Evolutionary conservation across 345 rosid genomes (phyloP).

Genomic region (Hibiscus syriacus): DNA sequence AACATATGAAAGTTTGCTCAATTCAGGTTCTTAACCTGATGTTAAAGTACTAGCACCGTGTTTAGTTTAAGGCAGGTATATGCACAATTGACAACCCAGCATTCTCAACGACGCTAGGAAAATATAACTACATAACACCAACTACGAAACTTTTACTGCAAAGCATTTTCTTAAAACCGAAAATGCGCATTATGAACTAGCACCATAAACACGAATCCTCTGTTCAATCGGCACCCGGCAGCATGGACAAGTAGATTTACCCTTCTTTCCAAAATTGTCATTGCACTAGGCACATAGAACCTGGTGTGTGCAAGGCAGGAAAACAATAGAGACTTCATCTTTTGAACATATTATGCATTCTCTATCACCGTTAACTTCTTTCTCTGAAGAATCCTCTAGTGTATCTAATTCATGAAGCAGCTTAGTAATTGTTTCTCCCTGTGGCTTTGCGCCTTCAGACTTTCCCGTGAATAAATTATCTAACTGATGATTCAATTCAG

Average conservation of each 20-base stretch:
- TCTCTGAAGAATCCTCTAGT: conserved; percentile 44
- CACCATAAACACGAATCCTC: conserved; percentile 66
- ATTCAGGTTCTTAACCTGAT: too few relatives aligned
- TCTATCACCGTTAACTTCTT: conserved; percentile 34
- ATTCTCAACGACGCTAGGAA: too few relatives aligned
- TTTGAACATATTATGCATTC: conserved; percentile 66
- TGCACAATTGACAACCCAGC: too few relatives aligned
- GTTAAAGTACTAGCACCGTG: too few relatives aligned
- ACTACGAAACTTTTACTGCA: too few relatives aligned
- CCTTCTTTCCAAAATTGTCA: conserved; percentile 54
- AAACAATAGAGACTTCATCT: conserved; percentile 68
- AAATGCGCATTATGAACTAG: conserved; percentile 54
- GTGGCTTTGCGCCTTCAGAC: conserved; percentile 33
- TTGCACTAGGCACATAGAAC: conserved; percentile 64
- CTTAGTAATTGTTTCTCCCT: conserved; percentile 44
- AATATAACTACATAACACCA: too few relatives aligned
- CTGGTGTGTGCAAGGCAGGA: conserved; percentile 81
- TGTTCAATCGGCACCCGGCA: conserved; percentile 60
- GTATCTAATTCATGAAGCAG: conserved; percentile 51
- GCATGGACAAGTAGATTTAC: conserved; percentile 60
- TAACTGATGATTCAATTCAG: conserved; percentile 30
- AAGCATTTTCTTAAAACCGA: too few relatives aligned
- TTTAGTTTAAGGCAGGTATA: too few relatives aligned
- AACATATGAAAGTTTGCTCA: too few relatives aligned
- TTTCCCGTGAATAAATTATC: conserved; percentile 31